Evolutionary conservation across 2,329 filamentous ascomycete species (phyloP).

Genomic region (Phaeoacremonium minimum): DNA sequence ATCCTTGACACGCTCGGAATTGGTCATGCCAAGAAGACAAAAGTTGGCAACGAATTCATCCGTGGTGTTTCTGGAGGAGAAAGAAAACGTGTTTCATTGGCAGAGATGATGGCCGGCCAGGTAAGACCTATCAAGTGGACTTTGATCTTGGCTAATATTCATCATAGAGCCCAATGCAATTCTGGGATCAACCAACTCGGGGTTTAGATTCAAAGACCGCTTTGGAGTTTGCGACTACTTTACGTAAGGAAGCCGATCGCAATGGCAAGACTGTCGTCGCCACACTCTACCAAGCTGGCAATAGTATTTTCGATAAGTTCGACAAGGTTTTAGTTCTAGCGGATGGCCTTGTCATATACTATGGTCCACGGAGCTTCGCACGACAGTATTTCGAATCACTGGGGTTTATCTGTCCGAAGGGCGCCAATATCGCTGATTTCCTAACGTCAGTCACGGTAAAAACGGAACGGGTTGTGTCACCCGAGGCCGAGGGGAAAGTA

Average conservation of each 20-base stretch:
- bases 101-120: slow-evolving; percentile 59
- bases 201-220: slow-evolving; percentile 71
- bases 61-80: slow-evolving; percentile 69
- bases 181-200: slow-evolving; percentile 71
- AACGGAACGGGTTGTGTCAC: slow-evolving; percentile 55
- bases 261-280: slow-evolving; percentile 39
- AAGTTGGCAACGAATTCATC: slow-evolving; percentile 71
- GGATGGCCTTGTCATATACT: slow-evolving; percentile 61
- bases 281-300: slow-evolving; percentile 47
- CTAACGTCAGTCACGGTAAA: slow-evolving; percentile 63
- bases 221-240: slow-evolving; percentile 63
- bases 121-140: slow-evolving; percentile 20
- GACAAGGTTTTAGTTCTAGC: slow-evolving; percentile 77
- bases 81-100: slow-evolving; percentile 76
- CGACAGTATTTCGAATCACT: slow-evolving; percentile 62
- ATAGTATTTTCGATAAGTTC: slow-evolving; percentile 62
- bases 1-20: slow-evolving; percentile 59
- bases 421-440: slow-evolving; percentile 63
- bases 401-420: slow-evolving; percentile 49
- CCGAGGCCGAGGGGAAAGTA: slow-evolving; percentile 50
- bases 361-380: slow-evolving; percentile 57
- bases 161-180: slow-evolving; percentile 50
- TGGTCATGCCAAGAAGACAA: slow-evolving; percentile 66
- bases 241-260: slow-evolving; percentile 63
- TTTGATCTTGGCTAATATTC: neutral